Base-by-base conservation (phyloP, 495 filamentous ascomycete genomes). In the Hypoxylon fuscum region DNA sequence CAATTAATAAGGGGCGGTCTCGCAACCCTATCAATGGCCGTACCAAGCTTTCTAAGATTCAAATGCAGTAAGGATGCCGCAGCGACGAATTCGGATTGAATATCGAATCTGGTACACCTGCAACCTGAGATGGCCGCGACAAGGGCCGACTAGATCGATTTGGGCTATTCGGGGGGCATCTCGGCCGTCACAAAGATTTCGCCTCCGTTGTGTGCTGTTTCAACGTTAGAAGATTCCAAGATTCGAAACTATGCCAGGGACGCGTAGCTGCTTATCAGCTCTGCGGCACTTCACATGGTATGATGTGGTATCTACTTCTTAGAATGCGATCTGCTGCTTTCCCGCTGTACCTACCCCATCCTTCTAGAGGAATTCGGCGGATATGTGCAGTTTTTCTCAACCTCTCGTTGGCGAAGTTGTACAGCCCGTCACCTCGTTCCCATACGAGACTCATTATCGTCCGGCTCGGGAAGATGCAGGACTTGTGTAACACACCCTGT, bases 401-500 rank as follows among this genome's bases (percentile, higher is more conserved):
- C 51, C 32, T 47, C 34, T 41, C 32, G 51, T 52, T 43, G 62
- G 51, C 51, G 25, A 59, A 41, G 50, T 43, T 20, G 62, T 38
- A 60, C 55, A 56, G 21, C 55, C 20, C 31, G 43, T 40, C 46
- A 55, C 51, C 55, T 45, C 51, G 40, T 32, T 55, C 31, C 44
- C 69, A 72, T 67, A 67, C 53, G 63, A 69, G 69, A 72, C 63
- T 59, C 31, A 68, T 72, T 72, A 72, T 72, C 69, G 69, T 72
- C 59, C 50, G 58, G 58, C 46, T 51, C 69, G 69, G 69, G 35
- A 53, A 47, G 46, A 55, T 58, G 69, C 69, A 72, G 62, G 21
- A 51, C 23, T 11, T 32, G 62, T 65, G 57, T 45, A 38, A 64
- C 60, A 43, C 48, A 15, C 35, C 42, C 46, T 52, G 53, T 67